Conservation (phyloP, 2,329 filamentous ascomycete genomes). For the Penicillium sp. region DNA sequence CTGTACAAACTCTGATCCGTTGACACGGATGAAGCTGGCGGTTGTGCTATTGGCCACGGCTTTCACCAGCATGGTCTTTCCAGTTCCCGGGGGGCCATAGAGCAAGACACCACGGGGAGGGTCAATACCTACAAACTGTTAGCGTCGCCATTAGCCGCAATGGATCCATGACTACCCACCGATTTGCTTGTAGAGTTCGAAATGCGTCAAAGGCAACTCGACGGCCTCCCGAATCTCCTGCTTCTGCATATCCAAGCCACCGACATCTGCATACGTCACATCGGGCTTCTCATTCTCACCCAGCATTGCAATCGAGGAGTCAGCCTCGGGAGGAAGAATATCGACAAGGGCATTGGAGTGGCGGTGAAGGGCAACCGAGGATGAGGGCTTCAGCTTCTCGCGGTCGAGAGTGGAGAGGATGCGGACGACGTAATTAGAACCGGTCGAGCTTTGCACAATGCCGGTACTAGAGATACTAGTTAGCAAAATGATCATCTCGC, state of each 20-base stretch:
- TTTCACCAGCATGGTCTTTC: slow-evolving; percentile 97
- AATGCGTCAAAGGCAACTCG: slow-evolving; percentile 93
- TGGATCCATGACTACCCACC: slow-evolving; percentile 47
- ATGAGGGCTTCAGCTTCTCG: slow-evolving; percentile 95
- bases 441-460: slow-evolving; percentile 96
- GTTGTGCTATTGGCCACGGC: slow-evolving; percentile 98
- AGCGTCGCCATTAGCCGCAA: slow-evolving; percentile 9
- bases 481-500: slow-evolving; percentile 3
- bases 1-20: slow-evolving; percentile 97
- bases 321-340: slow-evolving; percentile 96
- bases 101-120: slow-evolving; percentile 93
- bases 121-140: slow-evolving; percentile 63
- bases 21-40: slow-evolving; percentile 95
- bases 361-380: slow-evolving; percentile 93
- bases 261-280: slow-evolving; percentile 95
- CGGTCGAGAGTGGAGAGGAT: slow-evolving; percentile 98
- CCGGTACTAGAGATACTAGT: slow-evolving; percentile 64
- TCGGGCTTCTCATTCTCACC: slow-evolving; percentile 96
- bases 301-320: slow-evolving; percentile 98
- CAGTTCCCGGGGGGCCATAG: slow-evolving; percentile 92
- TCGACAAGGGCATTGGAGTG: slow-evolving; percentile 98
- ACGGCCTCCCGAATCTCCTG: slow-evolving; percentile 98
- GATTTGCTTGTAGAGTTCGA: slow-evolving; percentile 98
- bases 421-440: slow-evolving; percentile 97
- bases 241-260: slow-evolving; percentile 99